Evolutionary conservation across 163 green algal species (phyloP).

Genomic region (Chlorella variabilis): DNA sequence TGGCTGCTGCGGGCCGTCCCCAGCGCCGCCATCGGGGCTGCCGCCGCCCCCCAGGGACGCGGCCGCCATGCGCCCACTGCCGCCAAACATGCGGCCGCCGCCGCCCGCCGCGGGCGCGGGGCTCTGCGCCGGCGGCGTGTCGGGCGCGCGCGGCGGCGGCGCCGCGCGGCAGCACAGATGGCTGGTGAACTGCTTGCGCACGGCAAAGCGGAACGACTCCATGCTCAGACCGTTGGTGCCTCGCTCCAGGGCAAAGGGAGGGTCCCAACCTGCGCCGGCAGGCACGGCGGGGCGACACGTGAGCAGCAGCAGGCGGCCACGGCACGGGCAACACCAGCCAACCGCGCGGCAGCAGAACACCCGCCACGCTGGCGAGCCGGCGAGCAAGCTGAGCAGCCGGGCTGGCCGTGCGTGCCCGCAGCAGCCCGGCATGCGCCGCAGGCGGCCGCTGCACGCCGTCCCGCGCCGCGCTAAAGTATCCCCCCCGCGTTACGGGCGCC

Average conservation of each 20-base stretch:
- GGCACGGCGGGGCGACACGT: not conserved
- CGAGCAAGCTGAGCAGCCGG: too few species aligned
- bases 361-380: too few species aligned
- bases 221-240: conserved; percentile 59
- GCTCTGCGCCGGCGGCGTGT: not conserved
- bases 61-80: not conserved
- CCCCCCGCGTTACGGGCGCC: too few species aligned
- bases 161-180: conserved; percentile 62
- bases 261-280: conserved; percentile 56
- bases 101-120: not conserved
- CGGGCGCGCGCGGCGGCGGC: not conserved
- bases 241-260: conserved; percentile 76
- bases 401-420: too few species aligned
- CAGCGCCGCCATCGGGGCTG: not conserved
- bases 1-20: not conserved
- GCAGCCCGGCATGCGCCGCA: too few species aligned
- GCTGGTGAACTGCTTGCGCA: conserved; percentile 72
- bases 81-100: not conserved
- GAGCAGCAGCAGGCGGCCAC: not conserved
- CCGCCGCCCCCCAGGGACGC: not conserved
- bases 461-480: too few species aligned
- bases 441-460: too few species aligned
- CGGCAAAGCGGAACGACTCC: conserved; percentile 72
- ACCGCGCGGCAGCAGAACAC: not conserved
- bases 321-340: too few species aligned